A percentile compares a stretch with the other conserved stretches of the same genome.
These are phyloP conservation scores for Xenoacremonium recifei DNA, from an alignment of 2,329 filamentous ascomycete genomes.

Conservation along the genomic window DNA sequence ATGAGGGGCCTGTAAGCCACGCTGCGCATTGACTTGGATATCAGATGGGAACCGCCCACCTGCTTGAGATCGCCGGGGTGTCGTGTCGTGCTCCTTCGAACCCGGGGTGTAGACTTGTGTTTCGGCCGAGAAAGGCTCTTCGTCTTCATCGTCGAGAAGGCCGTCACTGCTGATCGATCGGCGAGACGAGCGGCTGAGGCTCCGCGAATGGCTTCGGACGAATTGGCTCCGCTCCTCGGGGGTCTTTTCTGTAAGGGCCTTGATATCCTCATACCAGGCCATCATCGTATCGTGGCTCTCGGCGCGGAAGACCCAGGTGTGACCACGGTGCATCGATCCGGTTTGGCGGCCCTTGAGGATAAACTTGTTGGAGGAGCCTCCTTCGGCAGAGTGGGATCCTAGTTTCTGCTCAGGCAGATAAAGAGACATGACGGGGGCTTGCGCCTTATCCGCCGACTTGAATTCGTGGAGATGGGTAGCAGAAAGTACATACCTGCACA, in stretches of 20 bases:
- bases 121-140: constrained; percentile 58
- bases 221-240: constrained; percentile 87
- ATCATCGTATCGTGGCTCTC: constrained; percentile 90
- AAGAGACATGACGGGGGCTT: constrained; percentile 92
- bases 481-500: constrained; percentile 96
- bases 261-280: constrained; percentile 94
- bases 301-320: constrained; percentile 70
- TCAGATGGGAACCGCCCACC: constrained; percentile 97
- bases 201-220: constrained; percentile 78
- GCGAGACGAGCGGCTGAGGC: constrained; percentile 65
- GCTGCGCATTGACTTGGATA: constrained; percentile 74
- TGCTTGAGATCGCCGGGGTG: constrained; percentile 73
- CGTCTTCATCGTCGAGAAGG: constrained; percentile 74
- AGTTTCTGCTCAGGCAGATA: constrained; percentile 94
- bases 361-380: constrained; percentile 92
- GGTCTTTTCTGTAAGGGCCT: constrained; percentile 81
- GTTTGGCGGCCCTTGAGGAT: constrained; percentile 96
- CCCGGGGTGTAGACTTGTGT: constrained; percentile 44
- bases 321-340: constrained; percentile 82
- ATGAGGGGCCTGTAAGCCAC: constrained; percentile 76
- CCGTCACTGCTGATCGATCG: constrained; percentile 71
- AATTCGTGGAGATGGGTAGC: constrained; percentile 98
- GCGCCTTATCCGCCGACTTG: constrained; percentile 92
- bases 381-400: constrained; percentile 81
- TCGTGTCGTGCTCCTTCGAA: constrained; percentile 48